These are phyloP conservation scores for Cyberlindnera americana DNA, from an alignment of 805 yeast genomes.

Conservation along the genomic window DNA sequence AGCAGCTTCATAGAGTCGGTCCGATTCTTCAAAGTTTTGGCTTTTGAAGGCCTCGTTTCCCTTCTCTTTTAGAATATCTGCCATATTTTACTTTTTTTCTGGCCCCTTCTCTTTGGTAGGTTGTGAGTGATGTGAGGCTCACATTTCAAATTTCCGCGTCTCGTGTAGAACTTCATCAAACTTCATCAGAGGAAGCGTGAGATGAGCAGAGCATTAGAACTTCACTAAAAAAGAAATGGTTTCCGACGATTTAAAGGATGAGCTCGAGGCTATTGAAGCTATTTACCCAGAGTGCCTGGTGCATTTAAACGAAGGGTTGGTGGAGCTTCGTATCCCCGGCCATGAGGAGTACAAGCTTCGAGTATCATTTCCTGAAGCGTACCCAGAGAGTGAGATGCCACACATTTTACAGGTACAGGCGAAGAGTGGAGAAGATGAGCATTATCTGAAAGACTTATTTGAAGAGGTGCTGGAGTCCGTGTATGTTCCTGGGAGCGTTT, in stretches of 20 bases:
- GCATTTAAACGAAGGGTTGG: constrained; percentile 31
- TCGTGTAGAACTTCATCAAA: too few relatives aligned
- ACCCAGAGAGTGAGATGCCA: constrained; percentile 65
- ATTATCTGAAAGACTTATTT: constrained; percentile 45
- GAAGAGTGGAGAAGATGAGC: constrained; percentile 33
- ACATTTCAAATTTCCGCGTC: not conserved
- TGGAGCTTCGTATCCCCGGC: constrained; percentile 55
- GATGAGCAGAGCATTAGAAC: too few relatives aligned
- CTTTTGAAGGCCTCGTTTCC: constrained; percentile 54
- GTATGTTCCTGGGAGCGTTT: constrained; percentile 61
- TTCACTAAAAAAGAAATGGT: too few relatives aligned
- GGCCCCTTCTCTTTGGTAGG: not conserved
- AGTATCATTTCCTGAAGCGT: constrained; percentile 64
- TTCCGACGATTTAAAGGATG: constrained; percentile 61
- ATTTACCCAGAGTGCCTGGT: constrained; percentile 69
- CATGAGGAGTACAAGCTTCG: constrained; percentile 60
- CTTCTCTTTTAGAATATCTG: constrained; percentile 28
- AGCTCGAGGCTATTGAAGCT: constrained; percentile 78
- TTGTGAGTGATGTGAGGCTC: too few relatives aligned
- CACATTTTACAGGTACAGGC: constrained; percentile 53
- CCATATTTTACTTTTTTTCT: constrained; percentile 16
- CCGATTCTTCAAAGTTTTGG: constrained; percentile 47
- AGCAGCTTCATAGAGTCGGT: constrained; percentile 53
- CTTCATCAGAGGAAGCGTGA: too few relatives aligned
- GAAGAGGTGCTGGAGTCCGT: constrained; percentile 50